A percentile compares a stretch with the other conserved stretches of the same genome.
Evolutionary conservation across 2,329 filamentous ascomycete species (phyloP).

Genomic region (Proliferodiscus dingleyae): DNA sequence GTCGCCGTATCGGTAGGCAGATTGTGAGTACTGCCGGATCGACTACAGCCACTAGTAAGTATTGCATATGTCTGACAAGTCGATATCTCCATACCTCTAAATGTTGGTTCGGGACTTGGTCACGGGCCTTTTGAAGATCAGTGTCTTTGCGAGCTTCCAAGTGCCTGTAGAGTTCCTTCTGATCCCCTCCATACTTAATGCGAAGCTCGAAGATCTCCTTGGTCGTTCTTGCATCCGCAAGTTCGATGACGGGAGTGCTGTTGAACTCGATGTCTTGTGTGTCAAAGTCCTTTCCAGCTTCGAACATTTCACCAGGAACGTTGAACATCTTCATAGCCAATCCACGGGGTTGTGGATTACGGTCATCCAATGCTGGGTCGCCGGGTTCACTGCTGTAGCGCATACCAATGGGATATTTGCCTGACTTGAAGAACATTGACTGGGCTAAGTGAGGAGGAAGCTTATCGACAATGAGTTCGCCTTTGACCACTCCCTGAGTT

Average conservation of each 20-base stretch:
- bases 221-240: slow-evolving; percentile 41
- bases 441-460: slow-evolving; percentile 41
- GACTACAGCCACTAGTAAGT: slow-evolving; percentile 10
- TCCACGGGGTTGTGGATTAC: slow-evolving; percentile 40
- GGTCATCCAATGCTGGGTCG: slow-evolving; percentile 37
- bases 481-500: slow-evolving; percentile 45
- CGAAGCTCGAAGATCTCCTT: slow-evolving; percentile 39
- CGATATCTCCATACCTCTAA: slow-evolving; percentile 27
- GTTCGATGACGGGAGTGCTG: slow-evolving; percentile 42
- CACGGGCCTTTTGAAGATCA: slow-evolving; percentile 36
- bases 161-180: slow-evolving; percentile 37
- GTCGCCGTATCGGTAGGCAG: slow-evolving; percentile 43
- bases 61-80: not conserved
- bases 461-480: slow-evolving; percentile 38
- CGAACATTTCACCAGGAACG: slow-evolving; percentile 39
- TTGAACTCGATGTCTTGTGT: slow-evolving; percentile 45
- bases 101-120: slow-evolving; percentile 37
- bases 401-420: slow-evolving; percentile 32
- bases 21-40: slow-evolving; percentile 40
- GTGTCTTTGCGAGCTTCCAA: slow-evolving; percentile 36
- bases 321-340: slow-evolving; percentile 47
- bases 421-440: slow-evolving; percentile 32
- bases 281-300: slow-evolving; percentile 31
- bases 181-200: slow-evolving; percentile 35
- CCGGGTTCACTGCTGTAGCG: slow-evolving; percentile 37